Evolutionary conservation across 2,329 filamentous ascomycete species (phyloP), one percentile per base, ranked within the genome.

Genomic region (Pseudocercospora pini-densiflorae): DNA sequence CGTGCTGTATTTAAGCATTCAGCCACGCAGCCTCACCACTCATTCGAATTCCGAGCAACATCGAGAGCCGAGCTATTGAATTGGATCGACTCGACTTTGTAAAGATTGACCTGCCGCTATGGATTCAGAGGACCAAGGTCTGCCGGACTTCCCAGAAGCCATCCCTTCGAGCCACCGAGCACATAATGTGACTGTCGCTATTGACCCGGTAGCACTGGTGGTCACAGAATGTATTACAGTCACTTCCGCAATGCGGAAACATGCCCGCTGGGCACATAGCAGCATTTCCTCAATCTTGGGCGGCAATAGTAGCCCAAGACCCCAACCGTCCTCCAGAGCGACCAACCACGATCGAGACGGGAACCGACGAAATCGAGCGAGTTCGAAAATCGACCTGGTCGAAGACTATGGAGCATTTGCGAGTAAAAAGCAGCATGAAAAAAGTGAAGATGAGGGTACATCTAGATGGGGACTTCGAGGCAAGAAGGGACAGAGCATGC

Each of bases 201-300:
- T 79, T 57, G 76, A 79, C 67, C 77, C 77, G 5, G 76, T 78
- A 36, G 76, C 77, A 58, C 84, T 99, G 74, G 93, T 99, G 71
- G 97, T 97, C 70, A 97, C 94, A 80, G 95, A 99, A 89, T 99
- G 95, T 80, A 98, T 98, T 77, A 94, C 94, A 54, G 94, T 99
- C 81, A 98, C 95, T 14, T 97, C 94, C 69, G 93, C 94, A 68
- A 97, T 99, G 87, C 94, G 97, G 76, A 99, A 99, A 82, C 91
- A 97, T 87, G 92, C 93, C 70, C 91, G 95, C 71, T 98, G 94
- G 85, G 93, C 93, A 57, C 94, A 98, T 79, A 97, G 94, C 12
- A 97, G 94, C 5, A 95, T 99, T 53, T 93, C 95, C 43, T 94
- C 94, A 61, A 99, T 99, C 68, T 85, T 99, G 33, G 95, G 95